Evolutionary conservation across 78 protist species (phyloP).

Genomic region (Guillardia theta): DNA sequence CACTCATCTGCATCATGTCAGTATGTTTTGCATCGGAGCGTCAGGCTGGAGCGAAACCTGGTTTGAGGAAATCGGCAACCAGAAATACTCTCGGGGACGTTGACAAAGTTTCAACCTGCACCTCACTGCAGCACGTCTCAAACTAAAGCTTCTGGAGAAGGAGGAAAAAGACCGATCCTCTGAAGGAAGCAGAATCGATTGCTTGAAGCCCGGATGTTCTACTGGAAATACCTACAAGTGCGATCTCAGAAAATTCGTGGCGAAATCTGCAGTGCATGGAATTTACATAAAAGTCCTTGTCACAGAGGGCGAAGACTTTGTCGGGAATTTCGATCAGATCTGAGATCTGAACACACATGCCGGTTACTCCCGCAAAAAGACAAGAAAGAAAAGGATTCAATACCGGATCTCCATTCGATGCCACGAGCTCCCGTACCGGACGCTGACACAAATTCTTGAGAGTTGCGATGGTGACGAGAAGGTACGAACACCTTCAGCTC

Average conservation of each 20-base stretch:
- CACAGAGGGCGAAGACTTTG: not conserved
- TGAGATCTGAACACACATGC: no score
- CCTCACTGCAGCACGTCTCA: not conserved
- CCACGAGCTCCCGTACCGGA: not conserved
- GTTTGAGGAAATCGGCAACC: not conserved
- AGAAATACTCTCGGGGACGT: not conserved
- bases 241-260: not conserved
- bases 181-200: not conserved
- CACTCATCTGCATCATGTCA: not conserved
- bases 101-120: not conserved
- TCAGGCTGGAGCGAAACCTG: no score
- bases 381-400: no score
- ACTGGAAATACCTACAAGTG: not conserved
- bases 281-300: not conserved
- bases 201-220: not conserved
- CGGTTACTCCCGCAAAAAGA: no score
- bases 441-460: not conserved
- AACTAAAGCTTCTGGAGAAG: not conserved
- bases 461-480: not conserved
- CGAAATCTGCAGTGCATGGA: not conserved
- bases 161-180: not conserved
- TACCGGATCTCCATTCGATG: not conserved
- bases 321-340: not conserved
- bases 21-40: not conserved
- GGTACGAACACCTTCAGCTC: no score